Evolutionary conservation across 1,284 basidiomycete species (phyloP).

Genomic region (Phaffia rhodozyma): DNA sequence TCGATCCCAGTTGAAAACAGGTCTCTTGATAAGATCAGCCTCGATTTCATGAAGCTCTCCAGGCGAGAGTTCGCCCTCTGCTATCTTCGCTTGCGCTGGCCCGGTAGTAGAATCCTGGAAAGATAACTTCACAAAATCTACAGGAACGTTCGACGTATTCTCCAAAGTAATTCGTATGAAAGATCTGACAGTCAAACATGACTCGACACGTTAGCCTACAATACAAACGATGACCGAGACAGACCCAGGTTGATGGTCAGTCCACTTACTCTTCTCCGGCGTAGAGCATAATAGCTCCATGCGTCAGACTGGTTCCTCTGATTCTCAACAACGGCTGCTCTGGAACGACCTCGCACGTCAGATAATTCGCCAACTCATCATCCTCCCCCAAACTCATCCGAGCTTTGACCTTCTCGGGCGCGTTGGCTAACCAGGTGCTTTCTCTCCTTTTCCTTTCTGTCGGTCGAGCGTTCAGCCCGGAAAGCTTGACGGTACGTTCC

Average conservation of each 20-base stretch:
- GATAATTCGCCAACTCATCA: constrained; percentile 23
- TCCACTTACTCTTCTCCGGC: constrained; percentile 69
- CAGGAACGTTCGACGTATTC: constrained; percentile 66
- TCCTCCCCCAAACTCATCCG: background rate
- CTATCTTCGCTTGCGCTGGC: constrained; percentile 58
- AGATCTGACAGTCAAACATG: constrained; percentile 42
- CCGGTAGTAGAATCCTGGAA: constrained; percentile 81
- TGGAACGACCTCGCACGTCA: constrained; percentile 55
- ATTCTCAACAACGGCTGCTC: constrained; percentile 77
- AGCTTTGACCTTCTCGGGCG: background rate
- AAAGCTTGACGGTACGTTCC: constrained; percentile 14
- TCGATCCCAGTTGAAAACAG: constrained; percentile 64
- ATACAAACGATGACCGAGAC: background rate
- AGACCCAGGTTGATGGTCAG: background rate
- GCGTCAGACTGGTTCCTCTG: constrained; percentile 70
- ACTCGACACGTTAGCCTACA: background rate
- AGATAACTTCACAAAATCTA: constrained; percentile 71
- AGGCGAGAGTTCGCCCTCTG: constrained; percentile 65
- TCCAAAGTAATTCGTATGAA: constrained; percentile 71
- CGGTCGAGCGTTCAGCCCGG: constrained; percentile 12
- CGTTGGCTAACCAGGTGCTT: constrained; percentile 16
- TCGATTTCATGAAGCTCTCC: constrained; percentile 86
- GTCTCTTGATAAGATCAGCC: constrained; percentile 60
- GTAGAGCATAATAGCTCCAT: constrained; percentile 85
- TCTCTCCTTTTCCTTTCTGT: constrained; percentile 31